A percentile compares a stretch with the other conserved stretches of the same genome.
These are phyloP conservation scores for Bodo saltans DNA, from an alignment of 78 protist genomes.

Conservation along the genomic window DNA sequence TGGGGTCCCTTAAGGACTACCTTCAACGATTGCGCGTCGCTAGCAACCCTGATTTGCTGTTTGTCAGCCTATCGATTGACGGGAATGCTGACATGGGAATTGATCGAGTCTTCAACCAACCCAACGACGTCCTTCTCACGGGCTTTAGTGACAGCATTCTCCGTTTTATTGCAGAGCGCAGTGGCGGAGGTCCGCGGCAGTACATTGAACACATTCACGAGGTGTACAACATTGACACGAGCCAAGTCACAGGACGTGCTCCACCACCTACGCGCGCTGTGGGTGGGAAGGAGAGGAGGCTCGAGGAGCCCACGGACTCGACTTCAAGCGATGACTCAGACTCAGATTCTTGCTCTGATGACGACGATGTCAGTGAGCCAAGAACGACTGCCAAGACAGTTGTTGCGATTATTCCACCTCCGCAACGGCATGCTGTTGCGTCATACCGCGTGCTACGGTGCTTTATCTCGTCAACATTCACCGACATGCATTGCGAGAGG, in stretches of 20 bases:
- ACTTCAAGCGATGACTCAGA: neutral
- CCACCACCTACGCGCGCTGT: neutral
- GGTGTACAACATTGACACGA: neutral
- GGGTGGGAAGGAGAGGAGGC: neutral
- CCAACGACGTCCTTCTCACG: conserved; percentile 55
- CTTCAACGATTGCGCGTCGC: conserved; percentile 56
- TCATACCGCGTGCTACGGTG: too few species aligned
- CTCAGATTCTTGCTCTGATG: conserved; percentile 27
- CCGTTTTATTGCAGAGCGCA: conserved; percentile 72
- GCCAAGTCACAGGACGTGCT: neutral
- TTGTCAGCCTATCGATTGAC: conserved; percentile 53
- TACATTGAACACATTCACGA: conserved; percentile 28
- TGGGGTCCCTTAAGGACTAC: conserved; percentile 3
- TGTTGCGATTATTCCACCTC: too few species aligned
- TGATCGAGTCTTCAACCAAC: neutral
- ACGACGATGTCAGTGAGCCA: conserved; percentile 44
- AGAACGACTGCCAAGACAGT: too few species aligned
- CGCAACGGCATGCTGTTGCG: too few species aligned
- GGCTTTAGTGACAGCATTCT: conserved; percentile 74
- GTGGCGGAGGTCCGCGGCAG: conserved; percentile 34
- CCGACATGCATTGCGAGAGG: conserved; percentile 76
- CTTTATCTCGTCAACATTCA: conserved; percentile 58
- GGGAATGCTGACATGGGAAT: conserved; percentile 12
- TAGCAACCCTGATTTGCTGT: conserved; percentile 59
- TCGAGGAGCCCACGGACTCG: neutral